Conservation (phyloP, 805 yeast genomes). For the Candida vartiovaarae region DNA sequence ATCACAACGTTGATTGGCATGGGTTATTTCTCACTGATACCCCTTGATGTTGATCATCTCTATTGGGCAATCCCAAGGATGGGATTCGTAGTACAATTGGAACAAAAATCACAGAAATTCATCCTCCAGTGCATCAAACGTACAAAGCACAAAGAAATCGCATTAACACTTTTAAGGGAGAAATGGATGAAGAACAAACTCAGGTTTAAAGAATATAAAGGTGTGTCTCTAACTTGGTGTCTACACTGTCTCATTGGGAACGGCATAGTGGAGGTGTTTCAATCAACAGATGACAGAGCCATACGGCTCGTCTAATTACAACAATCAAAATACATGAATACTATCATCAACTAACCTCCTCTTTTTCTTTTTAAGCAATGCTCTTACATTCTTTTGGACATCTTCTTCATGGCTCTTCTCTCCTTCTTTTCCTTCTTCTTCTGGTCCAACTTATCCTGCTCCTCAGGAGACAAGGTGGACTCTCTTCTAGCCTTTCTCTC, state of each 20-base stretch:
- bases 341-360: too few relatives aligned
- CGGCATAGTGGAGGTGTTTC: conserved; percentile 45
- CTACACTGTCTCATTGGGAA: conserved; percentile 45
- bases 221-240: conserved; percentile 42
- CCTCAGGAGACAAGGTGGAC: conserved; percentile 59
- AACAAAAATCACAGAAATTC: conserved; percentile 38
- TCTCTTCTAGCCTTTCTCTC: conserved; percentile 58
- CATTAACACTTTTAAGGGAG: conserved; percentile 34
- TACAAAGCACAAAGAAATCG: conserved; percentile 34
- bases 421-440: conserved; percentile 78
- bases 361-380: too few relatives aligned
- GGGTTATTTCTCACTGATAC: conserved; percentile 39
- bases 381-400: conserved; percentile 17
- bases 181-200: conserved; percentile 41
- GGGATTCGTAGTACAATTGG: conserved; percentile 40
- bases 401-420: conserved; percentile 58
- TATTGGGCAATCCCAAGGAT: conserved; percentile 42
- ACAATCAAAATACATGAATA: not conserved
- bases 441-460: conserved; percentile 70
- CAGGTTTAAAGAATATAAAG: conserved; percentile 42
- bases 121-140: conserved; percentile 33
- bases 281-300: conserved; percentile 40
- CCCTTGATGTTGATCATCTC: conserved; percentile 32
- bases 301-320: conserved; percentile 2
- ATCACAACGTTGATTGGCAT: conserved; percentile 28